Conservation (phyloP, 345 rosid genomes). For the Eucalyptus melliodora region DNA sequence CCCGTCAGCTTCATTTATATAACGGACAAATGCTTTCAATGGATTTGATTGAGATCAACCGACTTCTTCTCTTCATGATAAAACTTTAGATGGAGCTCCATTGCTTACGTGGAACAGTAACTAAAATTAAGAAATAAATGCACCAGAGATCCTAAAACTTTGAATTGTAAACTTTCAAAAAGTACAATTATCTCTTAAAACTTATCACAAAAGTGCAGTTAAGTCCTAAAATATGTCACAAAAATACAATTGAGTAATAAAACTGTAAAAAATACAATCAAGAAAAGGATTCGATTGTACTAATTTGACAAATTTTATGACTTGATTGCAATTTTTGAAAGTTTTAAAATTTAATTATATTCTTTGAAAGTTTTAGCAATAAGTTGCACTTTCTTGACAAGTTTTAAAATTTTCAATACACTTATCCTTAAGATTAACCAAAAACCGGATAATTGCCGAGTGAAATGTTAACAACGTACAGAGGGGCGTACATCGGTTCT, state of each 20-base stretch:
- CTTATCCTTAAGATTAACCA: background rate
- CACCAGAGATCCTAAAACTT: too few species aligned
- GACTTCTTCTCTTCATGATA: background rate
- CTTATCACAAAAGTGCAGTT: rapidly evolving
- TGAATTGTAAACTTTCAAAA: too few species aligned
- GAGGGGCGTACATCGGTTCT: background rate
- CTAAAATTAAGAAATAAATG: background rate
- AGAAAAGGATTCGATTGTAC: too few species aligned
- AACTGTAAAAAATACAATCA: too few species aligned
- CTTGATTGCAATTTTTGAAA: too few species aligned
- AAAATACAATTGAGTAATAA: too few species aligned
- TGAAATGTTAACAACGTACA: background rate
- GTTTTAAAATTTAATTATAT: too few species aligned
- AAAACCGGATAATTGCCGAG: background rate
- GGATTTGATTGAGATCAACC: background rate
- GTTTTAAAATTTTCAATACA: too few species aligned
- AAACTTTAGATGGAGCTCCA: background rate
- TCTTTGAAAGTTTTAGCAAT: too few species aligned
- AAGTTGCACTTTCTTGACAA: too few species aligned
- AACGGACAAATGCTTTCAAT: background rate
- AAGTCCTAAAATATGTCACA: too few species aligned
- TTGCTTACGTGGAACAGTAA: background rate
- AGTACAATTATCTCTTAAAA: rapidly evolving
- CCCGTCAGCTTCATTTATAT: background rate
- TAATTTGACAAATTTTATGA: too few species aligned